These are phyloP conservation scores for Phoma sp. DNA, from an alignment of 2,329 filamentous ascomycete species.

Conservation along the genomic window DNA sequence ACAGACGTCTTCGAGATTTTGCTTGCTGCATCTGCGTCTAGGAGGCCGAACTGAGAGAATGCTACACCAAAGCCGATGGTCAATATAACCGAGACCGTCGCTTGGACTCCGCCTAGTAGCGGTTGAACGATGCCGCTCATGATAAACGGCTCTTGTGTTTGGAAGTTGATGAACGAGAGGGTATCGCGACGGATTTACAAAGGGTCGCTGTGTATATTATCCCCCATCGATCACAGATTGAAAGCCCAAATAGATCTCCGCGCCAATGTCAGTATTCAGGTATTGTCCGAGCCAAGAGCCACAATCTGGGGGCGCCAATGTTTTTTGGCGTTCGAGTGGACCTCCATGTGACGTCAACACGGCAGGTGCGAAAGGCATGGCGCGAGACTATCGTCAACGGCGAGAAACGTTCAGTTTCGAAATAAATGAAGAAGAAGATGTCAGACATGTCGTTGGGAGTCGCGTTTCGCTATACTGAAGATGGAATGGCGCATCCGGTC, in stretches of 20 bases:
- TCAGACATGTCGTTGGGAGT: conserved; percentile 2
- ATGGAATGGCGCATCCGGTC: conserved; percentile 10
- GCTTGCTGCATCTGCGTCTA: conserved; percentile 58
- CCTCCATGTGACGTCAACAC: conserved; percentile 14
- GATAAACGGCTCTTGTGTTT: not conserved
- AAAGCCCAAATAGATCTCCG: not conserved
- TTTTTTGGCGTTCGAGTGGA: conserved; percentile 16
- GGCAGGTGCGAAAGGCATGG: not conserved
- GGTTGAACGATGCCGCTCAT: conserved; percentile 31
- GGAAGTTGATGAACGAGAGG: not conserved
- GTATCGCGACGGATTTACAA: not conserved
- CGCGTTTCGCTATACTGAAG: conserved; percentile 8
- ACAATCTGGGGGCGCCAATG: conserved; percentile 1
- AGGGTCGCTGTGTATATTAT: not conserved
- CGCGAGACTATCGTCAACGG: not conserved
- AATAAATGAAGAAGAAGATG: not conserved
- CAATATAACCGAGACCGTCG: conserved; percentile 61
- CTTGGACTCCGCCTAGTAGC: conserved; percentile 63
- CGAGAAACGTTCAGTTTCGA: not conserved
- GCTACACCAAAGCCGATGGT: conserved; percentile 62
- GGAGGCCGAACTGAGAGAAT: conserved; percentile 59
- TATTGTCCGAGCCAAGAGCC: conserved; percentile 12
- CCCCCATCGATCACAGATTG: not conserved
- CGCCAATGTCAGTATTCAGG: conserved; percentile 16
- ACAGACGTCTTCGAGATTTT: conserved; percentile 62